Evolutionary conservation across 2,329 filamentous ascomycete species (phyloP).

Genomic region (Falciphora oryzae): DNA sequence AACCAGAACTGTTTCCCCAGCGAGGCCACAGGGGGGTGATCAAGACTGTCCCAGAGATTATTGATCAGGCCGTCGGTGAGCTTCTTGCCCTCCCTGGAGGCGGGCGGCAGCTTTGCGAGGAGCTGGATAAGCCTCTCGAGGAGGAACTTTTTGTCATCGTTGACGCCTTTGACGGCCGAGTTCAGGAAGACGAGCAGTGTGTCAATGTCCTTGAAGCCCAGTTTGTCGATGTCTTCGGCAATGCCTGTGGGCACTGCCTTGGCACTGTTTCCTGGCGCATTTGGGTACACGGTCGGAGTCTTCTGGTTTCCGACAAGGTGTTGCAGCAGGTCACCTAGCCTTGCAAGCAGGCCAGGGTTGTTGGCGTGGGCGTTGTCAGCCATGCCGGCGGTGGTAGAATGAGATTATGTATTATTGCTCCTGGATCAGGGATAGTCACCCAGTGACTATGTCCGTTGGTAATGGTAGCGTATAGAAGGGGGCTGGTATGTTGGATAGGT

Average conservation of each 20-base stretch:
- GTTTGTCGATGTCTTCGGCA: slow-evolving; percentile 15
- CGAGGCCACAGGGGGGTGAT: slow-evolving; percentile 46
- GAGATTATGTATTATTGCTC: neutral
- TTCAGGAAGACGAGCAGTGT: slow-evolving; percentile 15
- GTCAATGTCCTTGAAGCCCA: slow-evolving; percentile 26
- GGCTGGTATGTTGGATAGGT: too few relatives aligned
- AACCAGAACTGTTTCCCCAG: slow-evolving; percentile 36
- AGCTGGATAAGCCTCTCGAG: slow-evolving; percentile 15
- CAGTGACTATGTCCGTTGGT: too few relatives aligned
- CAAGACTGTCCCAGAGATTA: slow-evolving; percentile 47
- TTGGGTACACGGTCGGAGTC: neutral
- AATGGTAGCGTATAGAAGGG: too few relatives aligned
- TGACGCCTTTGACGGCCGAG: slow-evolving; percentile 12
- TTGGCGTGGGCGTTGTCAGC: neutral
- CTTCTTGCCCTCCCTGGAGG: slow-evolving; percentile 21
- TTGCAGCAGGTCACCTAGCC: neutral
- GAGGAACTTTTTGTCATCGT: slow-evolving; percentile 13
- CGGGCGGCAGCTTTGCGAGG: slow-evolving; percentile 22
- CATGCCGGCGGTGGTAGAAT: neutral
- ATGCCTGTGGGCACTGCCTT: slow-evolving; percentile 9
- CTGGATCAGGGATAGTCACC: neutral
- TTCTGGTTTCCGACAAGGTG: neutral
- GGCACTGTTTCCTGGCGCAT: slow-evolving; percentile 1
- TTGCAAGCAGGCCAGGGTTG: neutral
- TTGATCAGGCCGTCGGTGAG: slow-evolving; percentile 46